Conservation (phyloP, 257 asterid species). For the Solanum rostratum region DNA sequence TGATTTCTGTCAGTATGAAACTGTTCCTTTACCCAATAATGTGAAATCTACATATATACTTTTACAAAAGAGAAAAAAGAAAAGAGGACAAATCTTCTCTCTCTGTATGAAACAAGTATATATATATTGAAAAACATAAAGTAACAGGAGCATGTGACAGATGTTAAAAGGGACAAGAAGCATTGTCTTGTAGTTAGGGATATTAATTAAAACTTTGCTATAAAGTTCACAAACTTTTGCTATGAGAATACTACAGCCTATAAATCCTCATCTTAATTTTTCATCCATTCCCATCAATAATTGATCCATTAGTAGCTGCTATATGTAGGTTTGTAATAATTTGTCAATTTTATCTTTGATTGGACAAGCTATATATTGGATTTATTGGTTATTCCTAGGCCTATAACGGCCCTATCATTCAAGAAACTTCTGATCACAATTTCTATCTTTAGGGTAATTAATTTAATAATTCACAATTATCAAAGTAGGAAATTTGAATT, state of each 20-base stretch:
- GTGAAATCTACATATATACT: neutral
- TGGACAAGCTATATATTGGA: neutral
- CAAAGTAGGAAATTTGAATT: neutral
- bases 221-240: neutral
- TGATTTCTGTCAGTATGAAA: constrained; percentile 6
- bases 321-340: neutral
- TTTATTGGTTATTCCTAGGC: neutral
- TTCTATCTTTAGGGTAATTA: too few species aligned
- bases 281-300: neutral
- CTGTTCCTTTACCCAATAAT: constrained; percentile 11
- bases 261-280: neutral
- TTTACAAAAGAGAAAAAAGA: neutral
- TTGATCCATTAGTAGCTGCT: neutral
- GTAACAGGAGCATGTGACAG: neutral
- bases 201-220: neutral
- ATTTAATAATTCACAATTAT: neutral
- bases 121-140: neutral
- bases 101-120: neutral
- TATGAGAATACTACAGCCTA: neutral
- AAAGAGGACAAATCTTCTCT: neutral
- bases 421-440: neutral
- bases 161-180: neutral
- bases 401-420: neutral
- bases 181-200: neutral
- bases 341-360: neutral